Conservation (phyloP, 2,329 filamentous ascomycete genomes). For the Lasiodiplodia theobromae region DNA sequence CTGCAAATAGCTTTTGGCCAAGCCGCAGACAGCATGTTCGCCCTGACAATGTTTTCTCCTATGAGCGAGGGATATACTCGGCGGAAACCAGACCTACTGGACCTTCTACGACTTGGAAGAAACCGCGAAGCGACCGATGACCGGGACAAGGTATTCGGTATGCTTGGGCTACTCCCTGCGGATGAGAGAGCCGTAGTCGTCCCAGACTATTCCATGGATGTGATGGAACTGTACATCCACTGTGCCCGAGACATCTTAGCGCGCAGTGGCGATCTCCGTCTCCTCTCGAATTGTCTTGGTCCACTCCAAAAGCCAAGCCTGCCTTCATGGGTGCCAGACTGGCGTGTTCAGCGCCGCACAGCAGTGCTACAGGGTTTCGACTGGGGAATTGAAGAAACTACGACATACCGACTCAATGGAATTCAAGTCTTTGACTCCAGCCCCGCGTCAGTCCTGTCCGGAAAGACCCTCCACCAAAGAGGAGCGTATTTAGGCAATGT, state of each 20-base stretch:
- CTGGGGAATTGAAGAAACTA: background rate
- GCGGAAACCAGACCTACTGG: background rate
- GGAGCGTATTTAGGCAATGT: background rate
- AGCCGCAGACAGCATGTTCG: background rate
- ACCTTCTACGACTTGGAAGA: background rate
- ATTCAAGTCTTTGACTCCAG: background rate
- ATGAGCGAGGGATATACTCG: background rate
- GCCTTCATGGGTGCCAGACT: background rate
- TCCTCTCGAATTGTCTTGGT: background rate
- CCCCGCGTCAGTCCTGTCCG: background rate
- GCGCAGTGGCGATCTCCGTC: background rate
- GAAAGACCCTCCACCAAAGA: background rate
- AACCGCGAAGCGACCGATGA: background rate
- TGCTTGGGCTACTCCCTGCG: background rate
- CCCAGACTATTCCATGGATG: background rate
- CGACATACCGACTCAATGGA: background rate
- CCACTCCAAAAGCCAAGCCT: background rate
- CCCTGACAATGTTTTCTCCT: background rate
- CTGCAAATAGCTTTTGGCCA: background rate
- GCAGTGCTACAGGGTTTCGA: conserved; percentile 1
- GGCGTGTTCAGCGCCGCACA: background rate
- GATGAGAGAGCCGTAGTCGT: background rate
- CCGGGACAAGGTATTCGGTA: conserved; percentile 1
- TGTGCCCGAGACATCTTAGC: background rate
- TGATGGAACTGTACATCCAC: background rate